These are phyloP conservation scores for Leccinum rimulosum DNA, from an alignment of 768 basidiomycete genomes.

Conservation along the genomic window DNA sequence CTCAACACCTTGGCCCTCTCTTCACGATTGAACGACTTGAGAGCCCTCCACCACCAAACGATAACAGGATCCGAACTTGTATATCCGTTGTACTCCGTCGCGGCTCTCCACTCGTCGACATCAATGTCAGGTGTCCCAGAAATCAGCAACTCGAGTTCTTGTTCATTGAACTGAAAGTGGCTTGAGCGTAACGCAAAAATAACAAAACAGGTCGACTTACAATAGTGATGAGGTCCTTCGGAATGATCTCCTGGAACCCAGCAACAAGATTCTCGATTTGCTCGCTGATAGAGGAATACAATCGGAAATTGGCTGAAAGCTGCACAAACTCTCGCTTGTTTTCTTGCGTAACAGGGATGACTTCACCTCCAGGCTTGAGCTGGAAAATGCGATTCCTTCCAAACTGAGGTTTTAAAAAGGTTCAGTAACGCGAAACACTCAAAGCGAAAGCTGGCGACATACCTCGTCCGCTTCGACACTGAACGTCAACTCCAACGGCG, in stretches of 20 bases:
- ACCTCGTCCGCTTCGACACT: constrained; percentile 95
- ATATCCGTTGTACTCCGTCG: constrained; percentile 89
- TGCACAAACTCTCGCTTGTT: constrained; percentile 97
- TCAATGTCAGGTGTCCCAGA: constrained; percentile 99
- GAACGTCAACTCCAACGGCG: constrained; percentile 83
- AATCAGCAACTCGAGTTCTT: constrained; percentile 90
- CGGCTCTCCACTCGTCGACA: constrained; percentile 94
- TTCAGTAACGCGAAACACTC: not conserved
- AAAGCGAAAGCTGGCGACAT: constrained; percentile 5
- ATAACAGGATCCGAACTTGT: constrained; percentile 90
- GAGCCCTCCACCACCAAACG: constrained; percentile 98
- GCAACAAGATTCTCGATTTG: constrained; percentile 88
- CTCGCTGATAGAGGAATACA: constrained; percentile 92
- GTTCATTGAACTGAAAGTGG: constrained; percentile 76
- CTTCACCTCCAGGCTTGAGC: constrained; percentile 82
- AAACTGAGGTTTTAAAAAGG: constrained; percentile 50
- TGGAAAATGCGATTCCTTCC: constrained; percentile 87
- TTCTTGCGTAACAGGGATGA: constrained; percentile 88
- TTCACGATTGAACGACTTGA: constrained; percentile 96
- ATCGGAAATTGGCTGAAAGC: constrained; percentile 88
- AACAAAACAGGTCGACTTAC: constrained; percentile 43
- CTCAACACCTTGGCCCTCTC: constrained; percentile 96
- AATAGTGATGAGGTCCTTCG: constrained; percentile 92
- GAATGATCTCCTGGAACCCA: constrained; percentile 98
- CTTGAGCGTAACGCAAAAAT: constrained; percentile 3